Conservation (phyloP, 495 filamentous ascomycete species). For the Annulohypoxylon bovei region DNA sequence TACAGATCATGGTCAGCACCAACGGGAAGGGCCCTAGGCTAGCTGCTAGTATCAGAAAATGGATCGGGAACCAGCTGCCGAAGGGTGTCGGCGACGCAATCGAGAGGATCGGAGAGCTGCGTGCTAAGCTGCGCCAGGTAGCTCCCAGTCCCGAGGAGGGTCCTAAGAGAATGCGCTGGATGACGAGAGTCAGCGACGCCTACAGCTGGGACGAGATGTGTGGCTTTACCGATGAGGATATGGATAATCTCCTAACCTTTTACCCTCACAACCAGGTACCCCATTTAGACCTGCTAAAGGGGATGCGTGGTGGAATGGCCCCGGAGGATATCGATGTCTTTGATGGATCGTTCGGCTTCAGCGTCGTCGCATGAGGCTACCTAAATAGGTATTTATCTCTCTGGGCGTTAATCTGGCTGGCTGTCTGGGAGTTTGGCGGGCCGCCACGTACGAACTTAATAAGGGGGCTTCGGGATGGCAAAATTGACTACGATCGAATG, state of each 20-base stretch:
- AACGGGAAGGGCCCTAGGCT: conserved; percentile 96
- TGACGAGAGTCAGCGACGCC: conserved; percentile 87
- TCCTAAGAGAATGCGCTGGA: conserved; percentile 94
- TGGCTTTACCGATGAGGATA: conserved; percentile 83
- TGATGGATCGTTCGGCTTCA: conserved; percentile 69
- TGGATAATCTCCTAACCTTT: conserved; percentile 76
- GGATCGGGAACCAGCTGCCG: conserved; percentile 82
- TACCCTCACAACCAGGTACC: conserved; percentile 67
- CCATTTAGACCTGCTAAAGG: conserved; percentile 58
- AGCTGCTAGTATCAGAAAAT: conserved; percentile 83
- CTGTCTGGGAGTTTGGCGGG: not conserved
- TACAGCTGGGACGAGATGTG: conserved; percentile 90
- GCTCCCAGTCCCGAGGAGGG: conserved; percentile 79
- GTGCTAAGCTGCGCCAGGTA: conserved; percentile 79
- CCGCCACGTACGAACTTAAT: not conserved
- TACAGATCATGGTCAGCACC: conserved; percentile 98
- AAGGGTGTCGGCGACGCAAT: conserved; percentile 82
- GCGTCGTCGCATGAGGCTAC: conserved; percentile 56
- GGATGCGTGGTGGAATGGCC: conserved; percentile 58
- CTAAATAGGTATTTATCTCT: too few species aligned
- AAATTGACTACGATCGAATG: not conserved
- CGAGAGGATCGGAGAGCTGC: conserved; percentile 78
- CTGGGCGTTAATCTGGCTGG: not conserved
- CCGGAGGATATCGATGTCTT: conserved; percentile 60
- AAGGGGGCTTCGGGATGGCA: not conserved